These are phyloP conservation scores for Dothideomycetes sp. DNA, from an alignment of 2,329 filamentous ascomycete species.

Conservation along the genomic window DNA sequence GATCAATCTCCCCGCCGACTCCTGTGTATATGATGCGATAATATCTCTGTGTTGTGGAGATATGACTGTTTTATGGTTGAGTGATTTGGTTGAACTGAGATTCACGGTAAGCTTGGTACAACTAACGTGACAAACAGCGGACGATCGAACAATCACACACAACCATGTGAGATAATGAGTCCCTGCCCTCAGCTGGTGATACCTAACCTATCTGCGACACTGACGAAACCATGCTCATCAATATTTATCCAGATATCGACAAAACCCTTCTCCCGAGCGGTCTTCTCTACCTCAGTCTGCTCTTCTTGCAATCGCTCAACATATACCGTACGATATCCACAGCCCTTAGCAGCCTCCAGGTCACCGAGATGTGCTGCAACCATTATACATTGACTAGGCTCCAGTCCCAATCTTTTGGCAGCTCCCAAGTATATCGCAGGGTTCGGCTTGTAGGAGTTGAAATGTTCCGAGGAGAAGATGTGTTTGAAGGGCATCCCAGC, in stretches of 20 bases:
- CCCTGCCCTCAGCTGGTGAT: not conserved
- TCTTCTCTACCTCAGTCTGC: slow-evolving; percentile 44
- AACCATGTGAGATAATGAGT: not conserved
- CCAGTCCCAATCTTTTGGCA: slow-evolving; percentile 46
- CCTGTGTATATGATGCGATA: too few species aligned
- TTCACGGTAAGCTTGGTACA: too few species aligned
- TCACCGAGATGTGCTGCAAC: slow-evolving; percentile 68
- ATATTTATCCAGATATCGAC: slow-evolving; percentile 55
- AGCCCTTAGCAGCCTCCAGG: slow-evolving; percentile 54
- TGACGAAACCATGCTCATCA: slow-evolving; percentile 42
- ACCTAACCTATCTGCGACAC: slow-evolving; percentile 33
- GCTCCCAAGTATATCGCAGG: slow-evolving; percentile 61
- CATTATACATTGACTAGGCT: slow-evolving; percentile 58
- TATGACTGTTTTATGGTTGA: too few species aligned
- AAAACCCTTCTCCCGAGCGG: slow-evolving; percentile 47
- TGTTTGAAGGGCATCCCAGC: slow-evolving; percentile 53
- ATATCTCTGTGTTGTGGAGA: too few species aligned
- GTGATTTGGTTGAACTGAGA: too few species aligned
- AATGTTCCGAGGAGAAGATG: slow-evolving; percentile 60
- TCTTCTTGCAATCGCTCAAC: slow-evolving; percentile 63
- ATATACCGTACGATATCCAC: slow-evolving; percentile 63
- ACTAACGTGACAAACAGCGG: too few species aligned
- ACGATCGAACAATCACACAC: not conserved
- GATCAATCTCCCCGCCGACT: too few species aligned
- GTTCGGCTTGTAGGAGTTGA: slow-evolving; percentile 66